Percentiles rank a stretch among this genome's conserved stretches.
Evolutionary conservation across 2,329 filamentous ascomycete genomes (phyloP).

Genomic region (Colletotrichum navitas): DNA sequence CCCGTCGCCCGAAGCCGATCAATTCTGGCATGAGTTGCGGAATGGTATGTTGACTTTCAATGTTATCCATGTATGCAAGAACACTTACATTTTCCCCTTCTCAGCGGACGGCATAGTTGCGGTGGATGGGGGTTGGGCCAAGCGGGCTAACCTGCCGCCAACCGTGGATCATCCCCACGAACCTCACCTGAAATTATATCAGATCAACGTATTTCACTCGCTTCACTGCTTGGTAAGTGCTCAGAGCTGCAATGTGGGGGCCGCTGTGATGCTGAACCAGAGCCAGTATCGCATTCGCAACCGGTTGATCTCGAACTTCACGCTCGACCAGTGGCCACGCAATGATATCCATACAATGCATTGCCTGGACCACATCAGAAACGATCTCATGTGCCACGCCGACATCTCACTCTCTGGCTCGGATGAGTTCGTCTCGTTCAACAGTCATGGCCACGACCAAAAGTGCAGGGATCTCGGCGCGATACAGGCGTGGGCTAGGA

Average conservation of each 20-base stretch:
- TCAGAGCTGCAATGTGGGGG: fast-evolving
- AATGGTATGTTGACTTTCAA: background rate
- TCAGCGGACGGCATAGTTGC: constrained; percentile 10
- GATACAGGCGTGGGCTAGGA: constrained; percentile 1
- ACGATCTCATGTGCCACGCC: constrained; percentile 21
- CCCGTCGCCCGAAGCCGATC: background rate
- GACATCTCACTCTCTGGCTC: constrained; percentile 15
- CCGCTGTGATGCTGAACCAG: background rate
- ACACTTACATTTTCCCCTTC: fast-evolving
- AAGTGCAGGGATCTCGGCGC: constrained; percentile 9
- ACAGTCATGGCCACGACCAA: background rate
- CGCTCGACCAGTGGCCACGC: constrained; percentile 18
- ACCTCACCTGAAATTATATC: background rate
- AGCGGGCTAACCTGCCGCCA: background rate
- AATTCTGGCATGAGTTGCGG: background rate
- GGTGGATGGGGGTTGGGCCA: background rate
- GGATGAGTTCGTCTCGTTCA: constrained; percentile 8
- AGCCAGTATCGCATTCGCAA: constrained; percentile 17
- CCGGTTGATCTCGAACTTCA: constrained; percentile 7
- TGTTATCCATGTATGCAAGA: background rate
- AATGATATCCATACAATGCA: constrained; percentile 28
- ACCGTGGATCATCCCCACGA: constrained; percentile 13
- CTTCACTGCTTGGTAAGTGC: constrained; percentile 23
- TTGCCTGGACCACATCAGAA: constrained; percentile 17
- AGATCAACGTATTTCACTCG: constrained; percentile 24